phyloP scores from a whole-genome alignment of 2,329 filamentous ascomycete species.

The Aspergillus pseudoterreus region DNA sequence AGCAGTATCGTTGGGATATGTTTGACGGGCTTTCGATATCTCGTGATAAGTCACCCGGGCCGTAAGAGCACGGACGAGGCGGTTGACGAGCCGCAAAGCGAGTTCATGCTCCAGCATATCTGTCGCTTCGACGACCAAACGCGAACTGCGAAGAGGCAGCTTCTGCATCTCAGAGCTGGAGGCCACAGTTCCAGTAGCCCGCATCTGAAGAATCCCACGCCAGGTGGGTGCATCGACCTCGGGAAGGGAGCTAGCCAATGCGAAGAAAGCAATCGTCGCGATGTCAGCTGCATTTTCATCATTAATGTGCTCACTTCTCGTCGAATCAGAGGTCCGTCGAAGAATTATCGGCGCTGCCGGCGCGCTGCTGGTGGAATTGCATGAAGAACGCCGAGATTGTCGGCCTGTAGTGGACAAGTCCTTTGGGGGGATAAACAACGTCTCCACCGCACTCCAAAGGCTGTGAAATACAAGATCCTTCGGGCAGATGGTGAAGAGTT shows the following conservation, averaged over 20 bases:
- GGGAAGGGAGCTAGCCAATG: slow-evolving; percentile 37
- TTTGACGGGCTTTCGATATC: slow-evolving; percentile 39
- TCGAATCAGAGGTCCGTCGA: slow-evolving; percentile 24
- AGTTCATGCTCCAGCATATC: slow-evolving; percentile 51
- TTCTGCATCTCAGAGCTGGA: slow-evolving; percentile 37
- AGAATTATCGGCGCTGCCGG: slow-evolving; percentile 21
- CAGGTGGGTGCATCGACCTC: slow-evolving; percentile 33
- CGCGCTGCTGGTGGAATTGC: slow-evolving; percentile 22
- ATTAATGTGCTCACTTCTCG: slow-evolving; percentile 29
- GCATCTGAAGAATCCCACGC: slow-evolving; percentile 41
- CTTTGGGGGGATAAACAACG: slow-evolving; percentile 37
- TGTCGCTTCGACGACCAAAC: slow-evolving; percentile 30
- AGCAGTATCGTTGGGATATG: slow-evolving; percentile 24
- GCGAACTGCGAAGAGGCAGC: slow-evolving; percentile 24
- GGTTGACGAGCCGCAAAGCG: slow-evolving; percentile 48
- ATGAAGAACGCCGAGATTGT: slow-evolving; percentile 29
- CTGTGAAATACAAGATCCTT: slow-evolving; percentile 41
- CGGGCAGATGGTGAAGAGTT: slow-evolving; percentile 35
- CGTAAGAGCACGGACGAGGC: slow-evolving; percentile 48
- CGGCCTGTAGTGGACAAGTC: slow-evolving; percentile 30
- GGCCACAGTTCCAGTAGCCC: slow-evolving; percentile 35
- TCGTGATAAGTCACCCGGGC: slow-evolving; percentile 49
- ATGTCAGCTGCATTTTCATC: slow-evolving; percentile 39
- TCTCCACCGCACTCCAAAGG: slow-evolving; percentile 39
- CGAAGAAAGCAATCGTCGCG: slow-evolving; percentile 35